Evolutionary conservation across 1,284 basidiomycete genomes (phyloP).

Genomic region (Marasmius sp.): DNA sequence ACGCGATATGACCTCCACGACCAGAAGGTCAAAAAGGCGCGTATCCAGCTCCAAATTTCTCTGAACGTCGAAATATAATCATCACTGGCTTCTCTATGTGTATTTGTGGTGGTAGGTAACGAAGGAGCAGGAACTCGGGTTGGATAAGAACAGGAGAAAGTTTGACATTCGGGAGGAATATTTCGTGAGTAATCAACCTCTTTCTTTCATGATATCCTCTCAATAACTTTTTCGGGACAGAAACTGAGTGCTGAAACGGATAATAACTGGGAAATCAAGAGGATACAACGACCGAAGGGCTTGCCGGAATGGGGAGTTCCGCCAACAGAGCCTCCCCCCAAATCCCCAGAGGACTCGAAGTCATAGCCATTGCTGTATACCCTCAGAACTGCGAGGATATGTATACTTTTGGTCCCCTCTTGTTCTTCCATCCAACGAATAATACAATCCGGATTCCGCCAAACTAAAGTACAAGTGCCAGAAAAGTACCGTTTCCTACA

Average conservation of each 20-base stretch:
- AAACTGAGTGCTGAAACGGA: slow-evolving; percentile 60
- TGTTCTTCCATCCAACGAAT: too few relatives aligned
- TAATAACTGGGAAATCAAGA: slow-evolving; percentile 86
- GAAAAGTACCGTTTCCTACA: background rate
- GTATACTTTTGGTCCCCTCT: too few relatives aligned
- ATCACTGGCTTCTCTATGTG: background rate
- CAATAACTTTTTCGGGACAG: slow-evolving; percentile 35
- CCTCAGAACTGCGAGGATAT: background rate
- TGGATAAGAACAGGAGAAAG: slow-evolving; percentile 80
- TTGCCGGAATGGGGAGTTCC: slow-evolving; percentile 88
- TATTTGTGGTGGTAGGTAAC: slow-evolving; percentile 47
- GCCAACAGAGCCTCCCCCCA: slow-evolving; percentile 46
- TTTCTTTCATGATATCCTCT: background rate
- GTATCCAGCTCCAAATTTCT: slow-evolving; percentile 18
- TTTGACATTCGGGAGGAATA: slow-evolving; percentile 96
- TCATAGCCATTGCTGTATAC: background rate
- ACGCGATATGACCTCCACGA: slow-evolving; percentile 90
- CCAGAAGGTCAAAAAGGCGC: slow-evolving; percentile 72
- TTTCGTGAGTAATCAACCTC: slow-evolving; percentile 64
- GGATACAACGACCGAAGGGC: slow-evolving; percentile 81
- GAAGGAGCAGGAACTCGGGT: slow-evolving; percentile 82
- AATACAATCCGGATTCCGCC: too few relatives aligned
- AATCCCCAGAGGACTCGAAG: background rate
- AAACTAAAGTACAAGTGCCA: too few relatives aligned
- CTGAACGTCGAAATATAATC: background rate